Percentiles rank a stretch among this genome's conserved stretches.
These are phyloP conservation scores for Hypomontagnella submonticulosa DNA, from an alignment of 495 filamentous ascomycete genomes.

Conservation along the genomic window DNA sequence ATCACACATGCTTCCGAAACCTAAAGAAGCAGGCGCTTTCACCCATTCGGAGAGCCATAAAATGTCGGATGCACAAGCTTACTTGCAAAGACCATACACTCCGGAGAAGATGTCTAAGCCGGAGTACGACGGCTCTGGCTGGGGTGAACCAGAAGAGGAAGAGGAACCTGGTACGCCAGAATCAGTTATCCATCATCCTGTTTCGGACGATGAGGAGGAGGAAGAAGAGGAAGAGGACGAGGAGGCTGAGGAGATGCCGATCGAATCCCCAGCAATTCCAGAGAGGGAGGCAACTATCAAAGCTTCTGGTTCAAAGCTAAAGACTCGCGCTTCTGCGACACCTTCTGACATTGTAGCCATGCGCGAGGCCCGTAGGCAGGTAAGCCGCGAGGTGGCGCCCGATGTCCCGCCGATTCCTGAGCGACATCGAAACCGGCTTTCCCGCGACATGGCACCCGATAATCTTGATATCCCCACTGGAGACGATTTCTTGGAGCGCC, in stretches of 20 bases:
- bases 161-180: constrained; percentile 83
- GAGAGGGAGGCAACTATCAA: constrained; percentile 91
- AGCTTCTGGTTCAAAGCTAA: constrained; percentile 82
- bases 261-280: constrained; percentile 72
- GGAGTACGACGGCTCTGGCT: constrained; percentile 66
- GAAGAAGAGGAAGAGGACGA: constrained; percentile 51
- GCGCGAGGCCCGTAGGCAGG: constrained; percentile 85
- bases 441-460: constrained; percentile 57
- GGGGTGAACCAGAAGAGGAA: constrained; percentile 60
- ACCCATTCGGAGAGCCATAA: constrained; percentile 52
- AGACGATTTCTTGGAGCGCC: constrained; percentile 58
- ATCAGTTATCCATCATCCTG: constrained; percentile 89
- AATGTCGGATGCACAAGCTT: constrained; percentile 63
- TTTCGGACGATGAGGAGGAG: constrained; percentile 58
- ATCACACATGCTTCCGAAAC: constrained; percentile 55
- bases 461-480: constrained; percentile 29
- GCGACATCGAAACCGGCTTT: constrained; percentile 64
- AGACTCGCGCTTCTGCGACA: constrained; percentile 87
- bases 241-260: constrained; percentile 49
- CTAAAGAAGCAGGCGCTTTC: constrained; percentile 47
- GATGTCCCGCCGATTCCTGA: constrained; percentile 71
- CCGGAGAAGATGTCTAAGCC: constrained; percentile 70
- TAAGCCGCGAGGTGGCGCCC: constrained; percentile 74
- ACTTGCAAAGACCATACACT: constrained; percentile 68
- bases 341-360: constrained; percentile 86